These are phyloP conservation scores for Mycena polygramma DNA, from an alignment of 768 basidiomycete species.

Conservation along the genomic window DNA sequence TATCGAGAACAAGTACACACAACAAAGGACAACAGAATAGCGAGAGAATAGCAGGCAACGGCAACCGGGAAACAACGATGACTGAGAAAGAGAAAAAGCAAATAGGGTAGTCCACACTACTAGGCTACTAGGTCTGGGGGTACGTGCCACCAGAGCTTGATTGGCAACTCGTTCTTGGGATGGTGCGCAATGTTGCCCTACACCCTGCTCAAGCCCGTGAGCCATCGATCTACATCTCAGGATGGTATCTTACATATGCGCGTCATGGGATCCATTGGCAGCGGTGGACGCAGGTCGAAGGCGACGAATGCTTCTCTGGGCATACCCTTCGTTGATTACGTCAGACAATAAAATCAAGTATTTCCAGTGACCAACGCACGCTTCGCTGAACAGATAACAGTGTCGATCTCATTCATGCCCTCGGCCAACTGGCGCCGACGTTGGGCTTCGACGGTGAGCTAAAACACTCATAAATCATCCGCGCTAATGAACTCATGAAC, in stretches of 20 bases:
- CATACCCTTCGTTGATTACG: not conserved
- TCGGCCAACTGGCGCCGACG: not conserved
- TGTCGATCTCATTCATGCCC: not conserved
- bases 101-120: no score
- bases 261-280: not conserved
- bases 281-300: not conserved
- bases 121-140: no score
- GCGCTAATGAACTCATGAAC: not conserved
- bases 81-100: no score
- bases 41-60: no score
- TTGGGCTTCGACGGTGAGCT: conserved; percentile 6
- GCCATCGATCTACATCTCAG: no score
- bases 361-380: not conserved
- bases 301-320: not conserved
- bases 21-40: no score
- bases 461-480: not conserved
- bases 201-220: no score
- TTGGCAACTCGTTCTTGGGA: no score
- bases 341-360: not conserved
- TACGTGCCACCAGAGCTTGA: no score
- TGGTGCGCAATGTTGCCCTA: no score
- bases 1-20: no score
- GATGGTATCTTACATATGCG: not conserved
- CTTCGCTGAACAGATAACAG: not conserved
- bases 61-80: no score